phyloP scores from a whole-genome alignment of 495 filamentous ascomycete genomes.

The Podospora bellae-mahoneyi region DNA sequence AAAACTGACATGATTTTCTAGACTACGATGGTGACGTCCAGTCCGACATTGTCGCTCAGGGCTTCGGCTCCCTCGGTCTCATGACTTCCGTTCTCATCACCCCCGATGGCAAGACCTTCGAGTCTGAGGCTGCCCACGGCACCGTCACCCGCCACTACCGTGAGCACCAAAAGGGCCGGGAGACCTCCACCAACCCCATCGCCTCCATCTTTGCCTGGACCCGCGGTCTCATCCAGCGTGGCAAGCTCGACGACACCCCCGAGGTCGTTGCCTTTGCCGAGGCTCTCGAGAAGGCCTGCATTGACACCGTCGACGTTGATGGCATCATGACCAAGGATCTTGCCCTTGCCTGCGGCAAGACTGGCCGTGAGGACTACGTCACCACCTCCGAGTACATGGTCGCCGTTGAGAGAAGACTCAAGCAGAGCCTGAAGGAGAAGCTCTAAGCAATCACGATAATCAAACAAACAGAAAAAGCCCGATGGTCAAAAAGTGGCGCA shows the following conservation, averaged over 20 bases:
- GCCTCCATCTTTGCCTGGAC: constrained; percentile 99
- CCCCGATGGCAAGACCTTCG: constrained; percentile 90
- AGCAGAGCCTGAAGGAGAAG: constrained; percentile 56
- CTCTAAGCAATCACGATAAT: constrained; percentile 31
- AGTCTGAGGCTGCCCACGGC: constrained; percentile 96
- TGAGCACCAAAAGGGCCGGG: constrained; percentile 93
- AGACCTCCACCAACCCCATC: constrained; percentile 98
- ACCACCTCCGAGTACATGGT: constrained; percentile 85
- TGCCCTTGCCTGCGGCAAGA: constrained; percentile 85
- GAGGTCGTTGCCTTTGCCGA: constrained; percentile 88
- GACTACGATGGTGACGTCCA: constrained; percentile 99
- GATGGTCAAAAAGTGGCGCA: constrained; percentile 1
- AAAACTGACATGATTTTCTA: constrained; percentile 28
- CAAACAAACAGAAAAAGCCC: not conserved
- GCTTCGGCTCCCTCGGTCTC: constrained; percentile 94
- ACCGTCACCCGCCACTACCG: constrained; percentile 98
- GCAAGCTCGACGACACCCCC: constrained; percentile 82
- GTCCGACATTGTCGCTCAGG: constrained; percentile 96
- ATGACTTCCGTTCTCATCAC: constrained; percentile 98
- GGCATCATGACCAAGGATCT: constrained; percentile 99
- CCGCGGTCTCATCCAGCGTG: constrained; percentile 86
- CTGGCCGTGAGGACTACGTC: constrained; percentile 74
- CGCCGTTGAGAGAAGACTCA: constrained; percentile 83
- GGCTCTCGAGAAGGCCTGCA: constrained; percentile 86
- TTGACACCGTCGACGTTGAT: constrained; percentile 88